These are phyloP conservation scores for Globisporangium cystogenes DNA, from an alignment of 352 stramenopile genomes.

Conservation along the genomic window DNA sequence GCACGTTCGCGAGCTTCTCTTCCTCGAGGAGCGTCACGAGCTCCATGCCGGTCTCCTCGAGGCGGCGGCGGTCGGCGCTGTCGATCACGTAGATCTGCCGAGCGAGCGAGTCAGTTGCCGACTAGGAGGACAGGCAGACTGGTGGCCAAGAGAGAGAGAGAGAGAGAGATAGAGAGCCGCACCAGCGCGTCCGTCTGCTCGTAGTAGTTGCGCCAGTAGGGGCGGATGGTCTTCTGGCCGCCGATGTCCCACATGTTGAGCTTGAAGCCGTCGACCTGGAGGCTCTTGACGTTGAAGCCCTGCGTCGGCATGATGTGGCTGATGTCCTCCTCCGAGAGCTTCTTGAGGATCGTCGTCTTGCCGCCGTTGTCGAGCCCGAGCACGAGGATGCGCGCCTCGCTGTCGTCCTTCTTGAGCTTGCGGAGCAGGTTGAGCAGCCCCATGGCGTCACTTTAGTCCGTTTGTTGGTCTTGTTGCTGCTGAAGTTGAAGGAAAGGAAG, in stretches of 20 bases:
- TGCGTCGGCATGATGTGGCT: constrained; percentile 92
- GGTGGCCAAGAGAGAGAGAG: too few relatives aligned
- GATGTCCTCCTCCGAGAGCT: constrained; percentile 94
- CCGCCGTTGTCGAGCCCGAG: constrained; percentile 95
- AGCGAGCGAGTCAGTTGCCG: background rate
- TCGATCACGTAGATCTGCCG: constrained; percentile 94
- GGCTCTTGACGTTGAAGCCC: constrained; percentile 96
- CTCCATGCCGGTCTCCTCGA: constrained; percentile 93
- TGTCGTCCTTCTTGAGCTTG: constrained; percentile 95
- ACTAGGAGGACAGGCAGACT: too few relatives aligned
- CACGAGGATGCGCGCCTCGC: constrained; percentile 93
- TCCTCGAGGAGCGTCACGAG: constrained; percentile 92
- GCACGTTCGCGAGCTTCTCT: constrained; percentile 91
- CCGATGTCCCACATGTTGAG: constrained; percentile 99
- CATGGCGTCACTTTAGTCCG: too few relatives aligned
- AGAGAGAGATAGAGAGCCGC: constrained; percentile 4
- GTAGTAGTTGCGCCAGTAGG: constrained; percentile 99
- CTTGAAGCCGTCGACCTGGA: constrained; percentile 96
- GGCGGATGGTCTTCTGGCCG: constrained; percentile 98
- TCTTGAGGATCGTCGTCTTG: constrained; percentile 97
- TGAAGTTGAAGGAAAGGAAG: too few relatives aligned
- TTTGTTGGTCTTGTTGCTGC: too few relatives aligned
- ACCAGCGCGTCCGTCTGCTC: constrained; percentile 94
- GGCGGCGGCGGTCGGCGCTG: constrained; percentile 85
- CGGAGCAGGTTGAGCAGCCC: constrained; percentile 91